These are phyloP conservation scores for Bathelium albidoporum DNA, from an alignment of 495 filamentous ascomycete genomes.

Conservation along the genomic window DNA sequence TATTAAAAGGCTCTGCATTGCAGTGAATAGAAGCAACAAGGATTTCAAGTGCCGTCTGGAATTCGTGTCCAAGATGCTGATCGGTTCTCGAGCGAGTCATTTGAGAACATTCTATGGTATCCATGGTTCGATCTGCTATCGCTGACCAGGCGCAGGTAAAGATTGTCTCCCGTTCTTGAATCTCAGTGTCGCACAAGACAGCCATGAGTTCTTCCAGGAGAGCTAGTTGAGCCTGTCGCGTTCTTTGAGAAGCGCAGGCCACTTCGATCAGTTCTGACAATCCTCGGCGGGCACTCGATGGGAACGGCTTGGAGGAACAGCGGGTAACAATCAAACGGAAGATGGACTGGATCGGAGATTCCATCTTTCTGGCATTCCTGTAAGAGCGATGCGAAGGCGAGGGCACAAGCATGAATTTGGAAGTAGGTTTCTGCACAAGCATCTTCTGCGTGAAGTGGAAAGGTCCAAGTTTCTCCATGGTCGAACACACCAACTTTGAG, in stretches of 20 bases:
- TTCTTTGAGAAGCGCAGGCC: neutral
- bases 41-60: neutral
- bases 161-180: neutral
- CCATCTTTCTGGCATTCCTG: slow-evolving; percentile 19
- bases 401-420: slow-evolving; percentile 24
- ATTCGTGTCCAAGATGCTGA: neutral
- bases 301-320: neutral
- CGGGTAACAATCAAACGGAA: slow-evolving; percentile 15
- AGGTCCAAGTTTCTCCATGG: slow-evolving; percentile 55
- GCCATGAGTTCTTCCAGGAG: slow-evolving; percentile 8
- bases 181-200: neutral
- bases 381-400: slow-evolving; percentile 26
- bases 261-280: neutral
- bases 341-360: slow-evolving; percentile 25
- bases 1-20: neutral
- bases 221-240: slow-evolving; percentile 9
- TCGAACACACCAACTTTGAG: slow-evolving; percentile 35
- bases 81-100: neutral
- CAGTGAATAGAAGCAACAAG: neutral
- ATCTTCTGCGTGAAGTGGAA: slow-evolving; percentile 73
- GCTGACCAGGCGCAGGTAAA: neutral
- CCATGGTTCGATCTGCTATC: neutral
- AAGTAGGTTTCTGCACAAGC: slow-evolving; percentile 25
- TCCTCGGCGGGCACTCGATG: neutral
- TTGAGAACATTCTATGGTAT: neutral